Base-by-base conservation (phyloP, 495 filamentous ascomycete genomes). In the Gamarada debralockiae region DNA sequence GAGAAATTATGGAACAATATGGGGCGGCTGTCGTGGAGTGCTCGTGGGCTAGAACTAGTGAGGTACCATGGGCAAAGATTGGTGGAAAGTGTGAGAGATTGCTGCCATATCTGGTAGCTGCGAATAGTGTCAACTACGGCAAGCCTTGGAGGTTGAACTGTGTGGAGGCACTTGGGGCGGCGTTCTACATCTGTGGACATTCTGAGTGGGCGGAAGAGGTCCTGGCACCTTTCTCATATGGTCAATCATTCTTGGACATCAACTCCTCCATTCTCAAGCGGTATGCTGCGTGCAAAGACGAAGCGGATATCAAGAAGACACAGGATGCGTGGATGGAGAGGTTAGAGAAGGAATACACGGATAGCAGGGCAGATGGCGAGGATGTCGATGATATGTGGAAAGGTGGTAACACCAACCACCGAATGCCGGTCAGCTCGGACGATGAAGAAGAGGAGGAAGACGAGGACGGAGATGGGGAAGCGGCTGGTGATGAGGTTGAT, bases 1-100 rank as follows among this genome's bases (percentile, higher is more conserved):
- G 70, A 48, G 81, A 85, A 43, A 66, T 96, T 1, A 76, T 97
- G 55, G 89, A 95, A 62, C 83, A 88, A 71, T 85, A 85, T 66
- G 93, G 93, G 48, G 95, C 91, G 15, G 93, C 95, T 0, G 93
- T 98, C 0, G 95, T 98, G 22, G 93, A 98, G 69, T 96, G 91
- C 67, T 96, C 90, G 31, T 98, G 93, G 93, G 92, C 91, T 2
- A 76, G 95, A 57, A 85, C 93, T 13, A 79, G 85, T 23, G 93
- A 98, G 69, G 86, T 98, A 2, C 91, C 92, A 25, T 97, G 90
- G 81, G 72, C 74, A 14, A 86, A 88, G 53, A 95, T 97, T 50
- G 93, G 95, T 25, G 93, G 93, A n/a, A 92, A 88, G 70, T 92
- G 89, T 66, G 92, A 97, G 73, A 75, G 92, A 53, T 68, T 97